Conservation (phyloP, 2,329 filamentous ascomycete species). For the Penicillium sp. region DNA sequence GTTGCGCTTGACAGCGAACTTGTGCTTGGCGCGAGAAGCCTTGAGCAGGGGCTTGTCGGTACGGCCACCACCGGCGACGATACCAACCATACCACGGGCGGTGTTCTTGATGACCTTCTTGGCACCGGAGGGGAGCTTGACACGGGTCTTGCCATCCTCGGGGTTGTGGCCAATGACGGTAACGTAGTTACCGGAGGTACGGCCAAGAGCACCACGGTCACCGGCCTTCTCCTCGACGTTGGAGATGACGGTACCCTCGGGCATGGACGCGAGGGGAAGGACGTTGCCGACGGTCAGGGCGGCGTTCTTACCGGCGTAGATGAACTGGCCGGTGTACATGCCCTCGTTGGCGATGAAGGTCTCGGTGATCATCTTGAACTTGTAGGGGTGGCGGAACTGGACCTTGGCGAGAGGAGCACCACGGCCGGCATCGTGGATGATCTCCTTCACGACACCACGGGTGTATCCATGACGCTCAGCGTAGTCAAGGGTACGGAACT, state of each 20-base stretch:
- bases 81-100: constrained; percentile 98
- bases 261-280: constrained; percentile 89
- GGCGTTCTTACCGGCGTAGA: constrained; percentile 99
- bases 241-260: constrained; percentile 98
- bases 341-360: constrained; percentile 99
- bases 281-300: constrained; percentile 96
- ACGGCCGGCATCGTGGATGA: constrained; percentile 98
- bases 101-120: constrained; percentile 98
- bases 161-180: constrained; percentile 97
- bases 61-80: constrained; percentile 98
- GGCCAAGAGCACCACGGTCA: constrained; percentile 93
- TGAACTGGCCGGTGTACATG: constrained; percentile 99
- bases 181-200: constrained; percentile 99
- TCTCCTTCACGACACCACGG: constrained; percentile 96
- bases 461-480: constrained; percentile 97
- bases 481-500: constrained; percentile 97
- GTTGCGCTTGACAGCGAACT: constrained; percentile 99
- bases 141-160: constrained; percentile 98
- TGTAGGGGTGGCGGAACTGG: constrained; percentile 96
- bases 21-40: constrained; percentile 99
- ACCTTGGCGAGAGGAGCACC: constrained; percentile 97
- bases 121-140: constrained; percentile 98
- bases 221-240: constrained; percentile 99
- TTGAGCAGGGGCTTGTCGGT: constrained; percentile 99
- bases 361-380: constrained; percentile 96